These are phyloP conservation scores for Hypoxylon sp. DNA, from an alignment of 2,329 filamentous ascomycete species.

Conservation along the genomic window DNA sequence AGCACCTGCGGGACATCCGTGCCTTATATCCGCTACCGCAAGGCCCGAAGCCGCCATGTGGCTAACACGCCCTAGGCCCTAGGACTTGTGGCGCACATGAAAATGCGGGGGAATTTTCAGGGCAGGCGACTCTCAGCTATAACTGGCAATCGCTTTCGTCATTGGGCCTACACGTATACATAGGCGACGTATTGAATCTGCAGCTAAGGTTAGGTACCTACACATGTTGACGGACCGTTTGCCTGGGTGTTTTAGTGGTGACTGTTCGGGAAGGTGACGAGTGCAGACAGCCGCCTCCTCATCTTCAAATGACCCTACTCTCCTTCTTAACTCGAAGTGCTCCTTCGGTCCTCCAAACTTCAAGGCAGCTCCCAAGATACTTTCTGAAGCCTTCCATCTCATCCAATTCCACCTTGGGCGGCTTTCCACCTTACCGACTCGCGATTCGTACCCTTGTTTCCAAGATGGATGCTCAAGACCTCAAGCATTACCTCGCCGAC, in stretches of 20 bases:
- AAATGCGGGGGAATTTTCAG: constrained; percentile 13
- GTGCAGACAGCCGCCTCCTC: constrained; percentile 20
- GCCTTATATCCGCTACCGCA: background rate
- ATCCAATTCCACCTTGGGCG: background rate
- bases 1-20: background rate
- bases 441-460: constrained; percentile 36
- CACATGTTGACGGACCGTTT: constrained; percentile 12
- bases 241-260: background rate
- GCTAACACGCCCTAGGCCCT: background rate
- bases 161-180: constrained; percentile 8
- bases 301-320: constrained; percentile 36
- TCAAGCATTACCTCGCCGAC: constrained; percentile 88
- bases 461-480: constrained; percentile 70
- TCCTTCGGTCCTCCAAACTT: constrained; percentile 43
- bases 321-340: constrained; percentile 33
- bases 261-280: constrained; percentile 17
- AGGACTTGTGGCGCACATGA: constrained; percentile 13
- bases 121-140: constrained; percentile 6
- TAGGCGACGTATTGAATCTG: no score
- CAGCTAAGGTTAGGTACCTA: constrained; percentile 30
- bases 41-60: constrained; percentile 4
- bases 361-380: constrained; percentile 36
- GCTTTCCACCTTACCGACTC: constrained; percentile 10
- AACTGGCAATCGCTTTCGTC: background rate
- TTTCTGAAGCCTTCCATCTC: constrained; percentile 15